phyloP scores from a whole-genome alignment of 1,139 yeast genomes.

The Taiozyma onychis region DNA sequence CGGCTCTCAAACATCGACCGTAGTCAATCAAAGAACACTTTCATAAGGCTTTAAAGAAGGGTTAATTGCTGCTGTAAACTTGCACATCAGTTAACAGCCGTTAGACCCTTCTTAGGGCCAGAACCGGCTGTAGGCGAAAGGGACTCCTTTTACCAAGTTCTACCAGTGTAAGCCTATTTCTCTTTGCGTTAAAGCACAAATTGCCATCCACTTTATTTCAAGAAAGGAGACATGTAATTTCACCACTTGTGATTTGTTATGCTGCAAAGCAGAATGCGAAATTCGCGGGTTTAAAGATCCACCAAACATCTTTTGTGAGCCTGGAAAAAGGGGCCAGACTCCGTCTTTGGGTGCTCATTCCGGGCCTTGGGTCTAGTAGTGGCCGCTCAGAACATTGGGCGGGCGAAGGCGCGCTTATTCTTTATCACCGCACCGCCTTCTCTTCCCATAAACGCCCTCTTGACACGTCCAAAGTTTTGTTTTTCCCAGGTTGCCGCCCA shows the following conservation, averaged over 20 bases:
- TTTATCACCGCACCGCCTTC: not conserved
- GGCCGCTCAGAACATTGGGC: not conserved
- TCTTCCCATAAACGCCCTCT: not conserved
- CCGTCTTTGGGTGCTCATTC: not conserved
- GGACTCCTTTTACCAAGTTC: not conserved
- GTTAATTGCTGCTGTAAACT: too few species aligned
- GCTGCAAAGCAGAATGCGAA: not conserved
- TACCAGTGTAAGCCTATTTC: not conserved
- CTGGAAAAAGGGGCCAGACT: not conserved
- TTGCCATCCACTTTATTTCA: not conserved
- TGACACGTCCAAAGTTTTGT: not conserved
- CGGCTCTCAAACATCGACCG: too few species aligned
- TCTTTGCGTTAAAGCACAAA: not conserved
- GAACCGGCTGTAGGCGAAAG: too few species aligned
- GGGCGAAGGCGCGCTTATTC: not conserved
- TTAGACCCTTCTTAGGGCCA: too few species aligned
- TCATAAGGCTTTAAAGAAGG: too few species aligned
- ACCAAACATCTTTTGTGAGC: not conserved
- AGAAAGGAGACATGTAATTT: not conserved
- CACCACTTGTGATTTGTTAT: not conserved
- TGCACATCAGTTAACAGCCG: too few species aligned
- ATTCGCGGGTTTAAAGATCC: not conserved
- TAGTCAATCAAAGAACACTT: too few species aligned
- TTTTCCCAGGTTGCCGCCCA: constrained; percentile 1
- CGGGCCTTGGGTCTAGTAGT: not conserved